Percentiles rank a stretch among this genome's conserved stretches.
Evolutionary conservation across 2,329 filamentous ascomycete genomes (phyloP).

Genomic region (Aulographum hederae): DNA sequence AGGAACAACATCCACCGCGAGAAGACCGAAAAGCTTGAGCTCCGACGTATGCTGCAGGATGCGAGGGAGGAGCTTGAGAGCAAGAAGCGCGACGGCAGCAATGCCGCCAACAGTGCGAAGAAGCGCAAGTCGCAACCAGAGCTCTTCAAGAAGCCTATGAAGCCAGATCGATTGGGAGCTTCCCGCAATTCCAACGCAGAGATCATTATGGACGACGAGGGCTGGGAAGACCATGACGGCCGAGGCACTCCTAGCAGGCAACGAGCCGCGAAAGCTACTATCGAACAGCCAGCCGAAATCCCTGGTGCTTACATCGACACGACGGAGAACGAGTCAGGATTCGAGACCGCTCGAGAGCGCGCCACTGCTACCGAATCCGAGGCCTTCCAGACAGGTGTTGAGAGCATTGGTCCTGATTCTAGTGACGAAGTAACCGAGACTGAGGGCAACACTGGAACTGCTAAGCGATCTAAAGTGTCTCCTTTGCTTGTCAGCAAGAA

Average conservation of each 20-base stretch:
- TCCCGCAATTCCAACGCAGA: constrained; percentile 59
- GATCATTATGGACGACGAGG: constrained; percentile 58
- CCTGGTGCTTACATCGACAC: constrained; percentile 65
- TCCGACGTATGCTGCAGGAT: constrained; percentile 89
- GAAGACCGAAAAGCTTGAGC: constrained; percentile 95
- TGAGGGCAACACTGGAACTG: constrained; percentile 31
- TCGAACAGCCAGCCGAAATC: constrained; percentile 21
- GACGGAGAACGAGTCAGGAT: constrained; percentile 49
- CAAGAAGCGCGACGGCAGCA: constrained; percentile 35
- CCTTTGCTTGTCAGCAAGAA: constrained; percentile 2
- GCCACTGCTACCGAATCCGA: constrained; percentile 80
- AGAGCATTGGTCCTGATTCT: constrained; percentile 50
- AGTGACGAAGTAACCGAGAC: constrained; percentile 76
- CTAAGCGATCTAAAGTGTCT: constrained; percentile 6
- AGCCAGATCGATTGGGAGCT: constrained; percentile 57
- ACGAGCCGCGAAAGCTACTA: constrained; percentile 4
- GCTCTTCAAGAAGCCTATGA: constrained; percentile 57
- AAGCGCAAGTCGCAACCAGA: constrained; percentile 30
- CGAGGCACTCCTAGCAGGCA: constrained; percentile 37
- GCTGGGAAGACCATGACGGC: constrained; percentile 73
- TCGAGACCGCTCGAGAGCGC: constrained; percentile 63
- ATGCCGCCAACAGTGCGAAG: constrained; percentile 24
- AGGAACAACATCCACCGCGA: constrained; percentile 91
- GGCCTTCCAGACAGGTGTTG: constrained; percentile 84
- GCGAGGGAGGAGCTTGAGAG: constrained; percentile 77